These are phyloP conservation scores for Colletotrichum sp. DNA, from an alignment of 2,329 filamentous ascomycete genomes.

Conservation along the genomic window DNA sequence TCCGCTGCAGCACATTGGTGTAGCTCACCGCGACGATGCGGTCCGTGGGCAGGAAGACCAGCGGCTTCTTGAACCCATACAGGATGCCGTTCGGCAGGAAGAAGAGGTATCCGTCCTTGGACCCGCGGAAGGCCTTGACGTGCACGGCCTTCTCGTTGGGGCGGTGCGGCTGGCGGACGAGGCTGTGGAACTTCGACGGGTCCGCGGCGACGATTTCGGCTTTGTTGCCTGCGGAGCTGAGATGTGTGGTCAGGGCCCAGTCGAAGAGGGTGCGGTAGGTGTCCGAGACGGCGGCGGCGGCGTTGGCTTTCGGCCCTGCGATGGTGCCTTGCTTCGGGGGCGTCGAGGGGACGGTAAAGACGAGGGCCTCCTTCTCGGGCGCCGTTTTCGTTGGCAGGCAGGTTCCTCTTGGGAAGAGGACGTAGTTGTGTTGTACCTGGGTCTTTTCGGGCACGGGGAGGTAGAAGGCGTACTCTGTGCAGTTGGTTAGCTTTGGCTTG, in stretches of 20 bases:
- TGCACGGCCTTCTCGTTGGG: slow-evolving; percentile 69
- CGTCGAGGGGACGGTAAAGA: slow-evolving; percentile 66
- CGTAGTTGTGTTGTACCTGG: slow-evolving; percentile 69
- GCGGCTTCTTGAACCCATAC: slow-evolving; percentile 74
- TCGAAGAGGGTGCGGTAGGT: slow-evolving; percentile 63
- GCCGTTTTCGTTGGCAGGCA: slow-evolving; percentile 55
- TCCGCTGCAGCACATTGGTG: slow-evolving; percentile 70
- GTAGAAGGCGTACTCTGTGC: slow-evolving; percentile 64
- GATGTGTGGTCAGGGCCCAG: slow-evolving; percentile 61
- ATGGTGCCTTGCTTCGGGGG: slow-evolving; percentile 66
- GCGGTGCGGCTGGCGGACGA: slow-evolving; percentile 60
- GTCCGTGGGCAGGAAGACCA: slow-evolving; percentile 67
- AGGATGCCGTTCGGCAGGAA: slow-evolving; percentile 71
- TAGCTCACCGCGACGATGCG: slow-evolving; percentile 69
- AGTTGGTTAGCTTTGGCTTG: not conserved
- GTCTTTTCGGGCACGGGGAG: slow-evolving; percentile 70
- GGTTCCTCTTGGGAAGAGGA: slow-evolving; percentile 63
- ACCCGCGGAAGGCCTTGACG: slow-evolving; percentile 69
- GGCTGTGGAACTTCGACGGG: slow-evolving; percentile 61
- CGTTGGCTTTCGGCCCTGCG: slow-evolving; percentile 50
- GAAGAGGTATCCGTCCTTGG: slow-evolving; percentile 72
- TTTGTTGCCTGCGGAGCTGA: slow-evolving; percentile 53
- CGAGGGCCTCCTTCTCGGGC: slow-evolving; percentile 58
- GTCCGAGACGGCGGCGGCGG: slow-evolving; percentile 61
- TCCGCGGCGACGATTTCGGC: slow-evolving; percentile 58